Evolutionary conservation across 345 rosid species (phyloP), one percentile per base, ranked within the genome.

Genomic region (Adansonia digitata): DNA sequence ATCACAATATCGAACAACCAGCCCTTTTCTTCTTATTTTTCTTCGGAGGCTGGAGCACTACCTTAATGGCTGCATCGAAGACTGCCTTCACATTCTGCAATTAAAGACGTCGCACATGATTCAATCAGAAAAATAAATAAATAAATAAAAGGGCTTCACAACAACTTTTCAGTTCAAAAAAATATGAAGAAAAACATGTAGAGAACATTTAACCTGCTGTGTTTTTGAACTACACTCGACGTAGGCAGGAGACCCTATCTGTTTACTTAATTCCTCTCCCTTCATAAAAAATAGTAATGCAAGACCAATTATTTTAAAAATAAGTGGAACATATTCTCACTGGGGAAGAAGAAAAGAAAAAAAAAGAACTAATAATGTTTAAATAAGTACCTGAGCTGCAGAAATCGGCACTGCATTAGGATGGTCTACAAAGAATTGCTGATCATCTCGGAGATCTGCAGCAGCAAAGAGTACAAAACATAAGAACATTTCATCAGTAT

Each of bases 261-360:
- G 85, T 82, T 91, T 94, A 89, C 79, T 91, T 78, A 94, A 86
- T 71, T 94, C 97, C 90, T 94, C 98, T 69, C 98, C 98, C 98
- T 94, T 75, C 26, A 73, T 55, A 62, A 75, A 49, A 56, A 52
- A 72, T n/a, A n/a, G 24, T 14, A 74, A 68, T 74, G 29, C 17
- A 48, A 42, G 26, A 77, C 22, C 60, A 60, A n/a, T 34, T 18
- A 55, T 8, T 12, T 61, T 13, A 27, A 57, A 68, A 31, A 68
- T 37, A 49, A 14, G 27, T 13, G 26, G 8, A n/a, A 43, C 17
- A 13, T 48, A 64, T 18, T 31, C 34, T 31, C 34, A 31, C 3
- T 31, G 34, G 3, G n/a, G n/a, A n/a, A n/a, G n/a, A n/a, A n/a
- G n/a, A n/a, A n/a, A n/a, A n/a, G n/a, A n/a, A n/a, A n/a, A n/a